Conservation (phyloP, 2,329 filamentous ascomycete genomes). For the Calonectria henricotiae region DNA sequence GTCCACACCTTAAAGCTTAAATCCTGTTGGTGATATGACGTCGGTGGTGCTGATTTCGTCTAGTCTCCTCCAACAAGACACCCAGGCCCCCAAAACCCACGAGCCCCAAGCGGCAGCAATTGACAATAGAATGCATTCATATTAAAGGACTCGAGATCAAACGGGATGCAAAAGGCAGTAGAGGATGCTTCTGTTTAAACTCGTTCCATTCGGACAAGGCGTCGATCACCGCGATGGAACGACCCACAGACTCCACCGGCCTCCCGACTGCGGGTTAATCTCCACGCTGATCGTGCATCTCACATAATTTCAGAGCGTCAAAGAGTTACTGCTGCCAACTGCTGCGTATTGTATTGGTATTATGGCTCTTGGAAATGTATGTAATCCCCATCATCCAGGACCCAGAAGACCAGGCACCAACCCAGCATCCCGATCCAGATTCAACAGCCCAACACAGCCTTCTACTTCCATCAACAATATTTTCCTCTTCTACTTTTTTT, state of each 20-base stretch:
- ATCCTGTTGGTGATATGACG: neutral
- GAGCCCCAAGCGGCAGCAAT: neutral
- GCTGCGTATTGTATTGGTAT: too few relatives aligned
- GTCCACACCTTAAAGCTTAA: neutral
- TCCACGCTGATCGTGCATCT: neutral
- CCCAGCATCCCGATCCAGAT: neutral
- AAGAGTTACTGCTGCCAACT: neutral
- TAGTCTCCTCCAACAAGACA: too few relatives aligned
- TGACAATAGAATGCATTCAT: neutral
- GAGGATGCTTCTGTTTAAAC: neutral
- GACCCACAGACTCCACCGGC: constrained; percentile 9
- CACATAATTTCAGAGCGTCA: neutral
- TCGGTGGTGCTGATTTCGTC: neutral
- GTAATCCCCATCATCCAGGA: neutral
- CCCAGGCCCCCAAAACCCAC: neutral
- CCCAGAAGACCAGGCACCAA: neutral
- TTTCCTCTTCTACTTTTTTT: neutral
- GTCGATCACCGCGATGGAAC: neutral
- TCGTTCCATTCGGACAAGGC: neutral
- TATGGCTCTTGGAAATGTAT: neutral
- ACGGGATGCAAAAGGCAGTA: neutral
- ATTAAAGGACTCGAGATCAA: neutral
- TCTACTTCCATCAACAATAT: neutral
- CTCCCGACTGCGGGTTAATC: too few relatives aligned
- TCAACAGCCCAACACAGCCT: neutral